phyloP scores from a whole-genome alignment of 345 rosid species.

The Gossypium sturtianum region DNA sequence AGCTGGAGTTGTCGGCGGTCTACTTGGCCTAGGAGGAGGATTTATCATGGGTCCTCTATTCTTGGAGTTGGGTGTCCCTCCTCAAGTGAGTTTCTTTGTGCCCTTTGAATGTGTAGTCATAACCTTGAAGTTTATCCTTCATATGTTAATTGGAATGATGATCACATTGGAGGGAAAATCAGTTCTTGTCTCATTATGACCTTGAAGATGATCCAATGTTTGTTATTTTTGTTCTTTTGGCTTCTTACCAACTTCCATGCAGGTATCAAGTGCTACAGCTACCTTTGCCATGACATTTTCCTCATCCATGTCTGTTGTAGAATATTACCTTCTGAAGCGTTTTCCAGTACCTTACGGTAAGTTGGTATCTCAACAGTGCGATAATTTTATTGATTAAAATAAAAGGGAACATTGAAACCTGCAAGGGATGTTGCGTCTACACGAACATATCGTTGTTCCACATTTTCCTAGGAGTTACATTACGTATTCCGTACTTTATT shows the following conservation, averaged over 20 bases:
- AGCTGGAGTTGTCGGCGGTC: constrained; percentile 74
- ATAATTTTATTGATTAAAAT: background rate
- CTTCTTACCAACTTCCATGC: background rate
- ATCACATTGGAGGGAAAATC: background rate
- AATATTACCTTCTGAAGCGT: constrained; percentile 73
- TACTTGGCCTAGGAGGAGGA: constrained; percentile 80
- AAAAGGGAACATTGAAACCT: background rate
- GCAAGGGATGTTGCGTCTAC: background rate
- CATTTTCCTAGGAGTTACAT: background rate
- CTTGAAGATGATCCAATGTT: background rate
- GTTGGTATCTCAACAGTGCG: background rate
- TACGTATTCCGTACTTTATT: background rate
- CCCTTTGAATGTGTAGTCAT: background rate
- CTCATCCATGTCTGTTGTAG: constrained; percentile 83
- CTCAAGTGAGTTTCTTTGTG: constrained; percentile 40
- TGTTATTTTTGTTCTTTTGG: background rate
- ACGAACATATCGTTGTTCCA: background rate
- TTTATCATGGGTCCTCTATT: constrained; percentile 79
- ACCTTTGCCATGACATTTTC: constrained; percentile 88
- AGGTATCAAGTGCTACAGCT: constrained; percentile 85
- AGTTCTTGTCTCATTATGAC: background rate
- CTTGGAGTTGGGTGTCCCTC: constrained; percentile 68
- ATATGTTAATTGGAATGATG: background rate
- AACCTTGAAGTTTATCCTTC: background rate
- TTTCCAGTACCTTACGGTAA: constrained; percentile 79